Base-by-base conservation (phyloP, 768 basidiomycete genomes). In the Lentinula guzmanii region DNA sequence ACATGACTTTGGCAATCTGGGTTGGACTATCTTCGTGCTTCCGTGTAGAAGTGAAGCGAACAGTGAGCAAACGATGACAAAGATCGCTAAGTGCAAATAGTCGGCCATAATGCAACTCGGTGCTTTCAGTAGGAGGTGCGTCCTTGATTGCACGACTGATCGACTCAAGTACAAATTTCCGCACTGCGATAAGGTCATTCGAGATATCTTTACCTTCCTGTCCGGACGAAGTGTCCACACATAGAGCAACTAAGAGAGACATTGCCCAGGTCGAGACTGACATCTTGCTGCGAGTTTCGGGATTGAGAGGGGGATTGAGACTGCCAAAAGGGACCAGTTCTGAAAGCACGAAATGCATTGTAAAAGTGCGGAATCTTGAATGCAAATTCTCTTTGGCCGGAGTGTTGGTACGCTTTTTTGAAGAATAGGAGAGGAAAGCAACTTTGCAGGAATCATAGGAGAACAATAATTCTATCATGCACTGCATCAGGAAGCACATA, bases 1-100 rank as follows among this genome's bases (percentile, higher is more conserved):
- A 75, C 97, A 99, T 99, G 64, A 95, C 83, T 76, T 98, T 98
- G 21, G 96, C 94, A 57, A 98, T 83, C 63, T 97, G 95, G 7
- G 95, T 89, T 3, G 89, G 89, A n/a, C 82, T 82, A 54, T 94
- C 96, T 51, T 86, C 86, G 61, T 82, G 79, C 65, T 82, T 85
- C 50, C 86, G 77, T 58, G 84, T 81, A 39, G 76, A 71, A 5
- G 76, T 87, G 72, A 89, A 86, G 33, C 89, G 85, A 24, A 91
- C 88, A 1, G 88, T 90, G 60, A 99, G 79, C 37, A 99, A 77
- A 8, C 94, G 89, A 73, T 92, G 84, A 68, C 92, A 92, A 31
- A 99, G 77, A 65, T 98, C 94, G 28, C 88, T 84, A 34, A 98
- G 76, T 34, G 94, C 91, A 61, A 94, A 83, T 3, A 98, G 76